Base-by-base conservation (phyloP, 805 yeast genomes). In the Wickerhamiella occidentalis region DNA sequence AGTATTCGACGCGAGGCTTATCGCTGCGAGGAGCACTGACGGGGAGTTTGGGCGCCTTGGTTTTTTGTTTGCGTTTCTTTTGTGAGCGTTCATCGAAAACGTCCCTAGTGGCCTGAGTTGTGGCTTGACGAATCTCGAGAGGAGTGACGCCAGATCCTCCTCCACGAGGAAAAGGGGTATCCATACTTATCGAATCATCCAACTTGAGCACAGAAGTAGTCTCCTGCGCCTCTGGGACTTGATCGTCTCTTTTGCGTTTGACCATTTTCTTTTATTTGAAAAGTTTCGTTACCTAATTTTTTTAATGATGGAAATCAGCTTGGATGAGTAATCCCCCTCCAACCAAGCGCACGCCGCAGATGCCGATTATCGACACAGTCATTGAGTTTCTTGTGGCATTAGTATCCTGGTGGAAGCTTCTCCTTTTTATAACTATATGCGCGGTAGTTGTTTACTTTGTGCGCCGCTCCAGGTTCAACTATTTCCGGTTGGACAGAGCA, bases 91-190 rank as follows among this genome's bases (percentile, higher is more conserved):
- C 54, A 40, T 56, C 55, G 50, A 49, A 55, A 37, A 85, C 92
- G 67, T 92, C 98, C 54, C 76, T 77, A 19, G 88, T 80, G 45
- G 90, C 99, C 65, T 90, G 94, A 62, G 86, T 87, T 37, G 95
- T 81, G 47, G 90, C 90, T 62, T 86, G 92, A 64, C 86, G 87
- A 56, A 86, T 79, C 67, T 92, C 99, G 56, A 92, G 69, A 6
- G 97, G 87, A 3, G 95, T 77, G 60, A 92, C 74, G 11, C 82
- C 78, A 13, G 68, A 61, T 6, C 69, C 70, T 46, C 98, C 98
- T 58, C 98, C 98, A 78, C 99, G 83, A 46, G 98, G 98, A 63
- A 92, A 92, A 11, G 82, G 72, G 38, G 73, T 68, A 51, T 80
- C 85, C 52, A 61, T 15, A 28, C 26, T 28, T 11, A 35, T 28